Conservation (phyloP, 2,329 filamentous ascomycete genomes). For the Blastomyces silverae region DNA sequence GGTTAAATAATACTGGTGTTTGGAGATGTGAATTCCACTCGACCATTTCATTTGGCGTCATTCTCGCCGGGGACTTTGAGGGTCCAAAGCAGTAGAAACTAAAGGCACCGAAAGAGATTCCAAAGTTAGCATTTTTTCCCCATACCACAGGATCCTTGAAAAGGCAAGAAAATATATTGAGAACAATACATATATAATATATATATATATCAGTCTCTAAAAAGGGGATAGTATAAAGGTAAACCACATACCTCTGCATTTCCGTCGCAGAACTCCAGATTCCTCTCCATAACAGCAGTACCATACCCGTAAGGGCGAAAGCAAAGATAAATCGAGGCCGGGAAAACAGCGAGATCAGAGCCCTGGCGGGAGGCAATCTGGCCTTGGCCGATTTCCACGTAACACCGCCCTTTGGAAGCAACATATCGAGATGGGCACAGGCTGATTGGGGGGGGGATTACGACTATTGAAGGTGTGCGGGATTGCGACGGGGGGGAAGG, state of each 20-base stretch:
- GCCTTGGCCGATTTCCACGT: slow-evolving; percentile 87
- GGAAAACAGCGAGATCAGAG: slow-evolving; percentile 62
- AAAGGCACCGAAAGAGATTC: slow-evolving; percentile 19
- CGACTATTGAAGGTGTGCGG: no score
- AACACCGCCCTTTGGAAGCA: slow-evolving; percentile 81
- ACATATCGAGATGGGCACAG: slow-evolving; percentile 44
- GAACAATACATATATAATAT: no score
- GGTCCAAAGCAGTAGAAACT: slow-evolving; percentile 98
- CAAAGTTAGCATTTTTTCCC: slow-evolving; percentile 14
- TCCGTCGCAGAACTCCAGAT: slow-evolving; percentile 73
- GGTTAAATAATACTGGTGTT: slow-evolving; percentile 94
- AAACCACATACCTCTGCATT: slow-evolving; percentile 68
- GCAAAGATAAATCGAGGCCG: slow-evolving; percentile 71
- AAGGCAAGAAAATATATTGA: no score
- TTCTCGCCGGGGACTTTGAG: slow-evolving; percentile 89
- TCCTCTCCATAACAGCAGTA: slow-evolving; percentile 82
- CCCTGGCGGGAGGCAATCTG: slow-evolving; percentile 68
- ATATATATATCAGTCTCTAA: not conserved
- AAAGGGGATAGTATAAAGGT: slow-evolving; percentile 10
- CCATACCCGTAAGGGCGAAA: slow-evolving; percentile 60
- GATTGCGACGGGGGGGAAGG: no score
- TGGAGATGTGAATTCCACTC: slow-evolving; percentile 83
- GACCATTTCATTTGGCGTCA: slow-evolving; percentile 83
- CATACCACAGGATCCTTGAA: not conserved
- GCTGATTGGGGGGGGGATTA: no score